Evolutionary conservation across 139 green algal species (phyloP), one percentile per base, ranked within the genome.

Genomic region (Eudorina sp.): DNA sequence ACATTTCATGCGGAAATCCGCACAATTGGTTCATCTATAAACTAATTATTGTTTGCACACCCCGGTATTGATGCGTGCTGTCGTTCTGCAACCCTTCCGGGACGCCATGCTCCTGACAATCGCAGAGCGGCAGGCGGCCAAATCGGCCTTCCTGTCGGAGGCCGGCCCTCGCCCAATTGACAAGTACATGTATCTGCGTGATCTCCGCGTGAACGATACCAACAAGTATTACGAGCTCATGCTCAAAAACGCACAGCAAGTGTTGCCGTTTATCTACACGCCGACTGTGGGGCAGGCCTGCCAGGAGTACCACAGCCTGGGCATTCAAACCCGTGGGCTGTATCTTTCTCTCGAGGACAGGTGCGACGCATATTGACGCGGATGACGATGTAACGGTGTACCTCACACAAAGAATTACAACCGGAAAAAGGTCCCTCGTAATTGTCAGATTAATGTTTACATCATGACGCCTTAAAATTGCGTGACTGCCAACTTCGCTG

Each of bases 251-350:
- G 36, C 43, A 4, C 29, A 76, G 79, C 16, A 86, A 25, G 79
- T 76, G 0, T 1, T 99, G 46, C 97, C 96, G 0, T 92, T 95
- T 53, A 92, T 99, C 38, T 99, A 99, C 94, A 99, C 97, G 0
- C 97, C 97, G 6, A 98, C 96, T 2, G 97, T 99, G 5, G 97
- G 97, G 1, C 94, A 99, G 73, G 97, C 96, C 1, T 99, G 97
- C 90, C 90, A 96, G 82, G 90, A 92, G 31, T 98, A 94, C 66
- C 90, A 91, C 77, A 73, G 25, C 0, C 75, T 79, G 23, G 60
- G 60, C 1, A 86, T 86, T 18, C 45, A 76, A 13, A 62, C 79
- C 9, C 79, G 79, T 18, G 85, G 85, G 4, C 82, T 91, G 19
- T 91, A 86, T 45, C 36, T 91, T 9, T 73, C 34, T 0, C 53